These are phyloP conservation scores for Betula pendula DNA, from an alignment of 306 rosid species.

Conservation along the genomic window DNA sequence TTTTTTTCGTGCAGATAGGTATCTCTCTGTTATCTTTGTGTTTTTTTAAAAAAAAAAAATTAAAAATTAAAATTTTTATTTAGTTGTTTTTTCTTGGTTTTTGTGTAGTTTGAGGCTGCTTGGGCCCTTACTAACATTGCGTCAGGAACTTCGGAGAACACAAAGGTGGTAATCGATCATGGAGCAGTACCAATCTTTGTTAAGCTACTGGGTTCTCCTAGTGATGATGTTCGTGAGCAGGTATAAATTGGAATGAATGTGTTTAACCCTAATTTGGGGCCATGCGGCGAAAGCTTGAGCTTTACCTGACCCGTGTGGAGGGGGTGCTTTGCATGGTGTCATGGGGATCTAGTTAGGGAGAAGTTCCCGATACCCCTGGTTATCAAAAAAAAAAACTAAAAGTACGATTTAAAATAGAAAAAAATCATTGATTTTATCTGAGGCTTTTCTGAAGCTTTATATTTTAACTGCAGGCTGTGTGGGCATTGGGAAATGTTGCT, in stretches of 20 bases:
- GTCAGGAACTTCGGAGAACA: slow-evolving; percentile 88
- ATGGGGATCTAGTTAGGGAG: no score
- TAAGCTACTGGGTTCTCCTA: slow-evolving; percentile 80
- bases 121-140: slow-evolving; percentile 98
- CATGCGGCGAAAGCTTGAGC: no score
- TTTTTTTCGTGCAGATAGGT: not conserved
- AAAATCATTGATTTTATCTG: not conserved
- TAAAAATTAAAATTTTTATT: no score
- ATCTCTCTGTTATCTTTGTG: slow-evolving; percentile 7
- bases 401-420: no score
- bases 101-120: slow-evolving; percentile 85
- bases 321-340: no score
- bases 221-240: slow-evolving; percentile 98
- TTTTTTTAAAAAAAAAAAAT: no score
- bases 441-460: not conserved
- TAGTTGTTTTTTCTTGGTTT: not conserved
- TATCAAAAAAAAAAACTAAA: no score
- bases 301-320: no score
- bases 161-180: slow-evolving; percentile 87
- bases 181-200: slow-evolving; percentile 93
- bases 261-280: not conserved
- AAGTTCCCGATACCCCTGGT: no score
- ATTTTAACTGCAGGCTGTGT: slow-evolving; percentile 66
- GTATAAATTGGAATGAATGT: slow-evolving; percentile 31
- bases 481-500: slow-evolving; percentile 97